A percentile compares a stretch with the other conserved stretches of the same genome.
These are phyloP conservation scores for Penicillium canariense DNA, from an alignment of 495 filamentous ascomycete genomes.

Conservation along the genomic window DNA sequence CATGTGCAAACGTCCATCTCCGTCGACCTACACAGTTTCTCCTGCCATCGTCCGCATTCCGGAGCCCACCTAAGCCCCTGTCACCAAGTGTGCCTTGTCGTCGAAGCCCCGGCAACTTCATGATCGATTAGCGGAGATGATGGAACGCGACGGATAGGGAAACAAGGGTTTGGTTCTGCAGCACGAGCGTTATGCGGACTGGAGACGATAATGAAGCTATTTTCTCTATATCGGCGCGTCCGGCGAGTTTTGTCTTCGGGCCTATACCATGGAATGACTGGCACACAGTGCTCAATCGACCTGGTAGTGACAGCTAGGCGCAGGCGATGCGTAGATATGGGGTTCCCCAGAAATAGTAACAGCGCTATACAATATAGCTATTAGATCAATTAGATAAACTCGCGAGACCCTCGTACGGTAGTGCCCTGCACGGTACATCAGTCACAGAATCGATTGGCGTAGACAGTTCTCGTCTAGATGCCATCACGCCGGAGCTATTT, in stretches of 20 bases:
- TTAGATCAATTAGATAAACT: neutral
- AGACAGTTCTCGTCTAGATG: constrained; percentile 9
- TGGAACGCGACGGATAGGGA: neutral
- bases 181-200: constrained; percentile 4
- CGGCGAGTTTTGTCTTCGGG: neutral
- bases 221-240: constrained; percentile 3
- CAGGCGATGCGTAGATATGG: neutral
- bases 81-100: neutral
- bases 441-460: constrained; percentile 3
- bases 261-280: constrained; percentile 1
- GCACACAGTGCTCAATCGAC: neutral
- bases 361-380: neutral
- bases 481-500: constrained; percentile 1
- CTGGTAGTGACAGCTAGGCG: neutral
- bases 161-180: neutral
- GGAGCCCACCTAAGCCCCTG: neutral
- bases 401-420: neutral
- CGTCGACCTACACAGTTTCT: constrained; percentile 3
- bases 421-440: constrained; percentile 1
- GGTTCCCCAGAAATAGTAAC: constrained; percentile 1
- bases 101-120: neutral
- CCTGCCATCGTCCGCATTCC: neutral
- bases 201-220: neutral
- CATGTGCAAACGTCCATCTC: neutral
- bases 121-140: constrained; percentile 1